Percentiles rank a stretch among this genome's conserved stretches.
Evolutionary conservation across 176 grass and related monocot genomes (phyloP).

Genomic region (Saccharum officinarum): DNA sequence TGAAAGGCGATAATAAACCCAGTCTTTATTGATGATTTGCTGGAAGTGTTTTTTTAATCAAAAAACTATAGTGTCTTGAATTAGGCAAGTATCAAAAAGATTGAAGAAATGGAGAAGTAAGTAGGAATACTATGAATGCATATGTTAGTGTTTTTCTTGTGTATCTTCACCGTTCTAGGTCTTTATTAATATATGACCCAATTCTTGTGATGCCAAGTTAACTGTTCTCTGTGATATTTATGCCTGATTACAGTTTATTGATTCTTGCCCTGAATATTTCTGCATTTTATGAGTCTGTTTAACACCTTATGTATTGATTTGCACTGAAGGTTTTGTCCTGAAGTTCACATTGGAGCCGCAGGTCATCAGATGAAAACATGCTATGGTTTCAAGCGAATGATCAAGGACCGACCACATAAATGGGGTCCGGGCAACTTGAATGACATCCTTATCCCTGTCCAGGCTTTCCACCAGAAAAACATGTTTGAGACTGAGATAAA

Average conservation of each 20-base stretch:
- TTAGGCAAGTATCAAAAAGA: background rate
- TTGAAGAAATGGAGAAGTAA: conserved; percentile 11
- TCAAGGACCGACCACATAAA: conserved; percentile 56
- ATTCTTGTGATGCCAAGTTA: background rate
- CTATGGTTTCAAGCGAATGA: conserved; percentile 61
- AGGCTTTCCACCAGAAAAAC: conserved; percentile 62
- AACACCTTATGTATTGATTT: conserved; percentile 16
- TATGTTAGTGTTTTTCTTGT: background rate
- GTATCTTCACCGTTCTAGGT: background rate
- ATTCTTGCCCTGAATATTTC: background rate
- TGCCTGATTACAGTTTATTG: conserved; percentile 23
- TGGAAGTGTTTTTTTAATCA: background rate
- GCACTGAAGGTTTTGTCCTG: conserved; percentile 74
- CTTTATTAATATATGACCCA: background rate
- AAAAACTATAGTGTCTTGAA: background rate
- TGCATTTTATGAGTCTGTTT: conserved; percentile 15
- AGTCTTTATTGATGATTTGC: background rate
- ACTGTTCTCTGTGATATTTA: background rate
- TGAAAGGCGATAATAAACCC: background rate
- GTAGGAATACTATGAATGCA: background rate
- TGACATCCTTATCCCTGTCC: conserved; percentile 69
- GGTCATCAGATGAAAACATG: conserved; percentile 79
- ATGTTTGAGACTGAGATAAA: conserved; percentile 76
- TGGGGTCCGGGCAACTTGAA: conserved; percentile 63
- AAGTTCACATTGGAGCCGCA: conserved; percentile 60